Conservation (phyloP, 306 rosid genomes). For the Dicorynia guianensis region DNA sequence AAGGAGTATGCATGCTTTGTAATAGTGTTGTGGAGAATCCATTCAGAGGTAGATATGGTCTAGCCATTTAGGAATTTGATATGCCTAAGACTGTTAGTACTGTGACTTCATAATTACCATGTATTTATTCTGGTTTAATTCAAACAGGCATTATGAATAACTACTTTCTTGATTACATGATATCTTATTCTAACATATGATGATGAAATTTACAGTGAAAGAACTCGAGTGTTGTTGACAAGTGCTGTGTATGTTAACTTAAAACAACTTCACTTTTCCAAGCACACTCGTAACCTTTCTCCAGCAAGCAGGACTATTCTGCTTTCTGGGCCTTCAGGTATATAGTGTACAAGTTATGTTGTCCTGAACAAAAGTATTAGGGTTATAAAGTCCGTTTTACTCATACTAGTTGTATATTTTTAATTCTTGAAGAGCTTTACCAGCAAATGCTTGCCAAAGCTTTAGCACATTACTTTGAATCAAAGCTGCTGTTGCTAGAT, state of each 20-base stretch:
- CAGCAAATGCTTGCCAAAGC: slow-evolving; percentile 92
- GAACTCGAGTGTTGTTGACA: slow-evolving; percentile 70
- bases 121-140: not conserved
- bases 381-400: slow-evolving; percentile 19
- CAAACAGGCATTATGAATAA: not conserved
- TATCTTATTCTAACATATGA: slow-evolving; percentile 22
- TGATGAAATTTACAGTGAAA: slow-evolving; percentile 60
- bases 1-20: not conserved
- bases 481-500: slow-evolving; percentile 84
- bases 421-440: slow-evolving; percentile 65
- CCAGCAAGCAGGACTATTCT: slow-evolving; percentile 88
- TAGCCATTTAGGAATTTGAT: slow-evolving; percentile 24
- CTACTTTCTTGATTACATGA: slow-evolving; percentile 1
- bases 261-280: slow-evolving; percentile 69
- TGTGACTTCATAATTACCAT: not conserved
- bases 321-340: slow-evolving; percentile 94
- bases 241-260: slow-evolving; percentile 83
- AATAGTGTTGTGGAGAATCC: slow-evolving; percentile 3
- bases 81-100: not conserved
- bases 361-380: not conserved
- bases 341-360: slow-evolving; percentile 5
- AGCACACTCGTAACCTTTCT: slow-evolving; percentile 87
- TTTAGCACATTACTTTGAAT: slow-evolving; percentile 75
- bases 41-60: slow-evolving; percentile 25
- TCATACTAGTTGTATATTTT: slow-evolving; percentile 28